Base-by-base conservation (phyloP, 805 yeast genomes). In the Cyberlindnera euphorbiiphila region DNA sequence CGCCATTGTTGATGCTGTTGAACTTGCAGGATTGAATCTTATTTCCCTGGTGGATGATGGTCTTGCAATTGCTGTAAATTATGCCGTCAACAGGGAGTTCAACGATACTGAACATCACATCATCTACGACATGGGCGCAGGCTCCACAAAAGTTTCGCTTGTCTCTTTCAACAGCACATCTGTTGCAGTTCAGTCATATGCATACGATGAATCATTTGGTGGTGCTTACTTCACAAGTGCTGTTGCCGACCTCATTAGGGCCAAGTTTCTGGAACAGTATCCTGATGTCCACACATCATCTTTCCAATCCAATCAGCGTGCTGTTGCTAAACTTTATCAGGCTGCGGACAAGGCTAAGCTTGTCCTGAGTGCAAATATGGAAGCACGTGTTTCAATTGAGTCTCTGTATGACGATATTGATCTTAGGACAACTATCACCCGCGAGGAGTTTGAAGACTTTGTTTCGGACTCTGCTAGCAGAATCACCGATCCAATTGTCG, bases 61-160 rank as follows among this genome's bases (percentile, higher is more conserved):
- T 12, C 64, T 86, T n/a, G 93, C 98, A 3, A 87, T 86, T 12
- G 96, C 95, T 1, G 62, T 85, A 29, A 85, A 87, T 53, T 89
- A 77, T 57, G 85, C 86, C 2, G 69, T 84, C 22, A 70, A 73
- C 30, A 69, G 76, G 34, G 66, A 67, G 21, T 72, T 72, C 43
- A 60, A 61, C 6, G 41, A 15, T 10, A 72, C 68, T 39, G 76
- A 76, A 49, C 71, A 77, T 52, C 85, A 85, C 55, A 56, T 87
- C 34, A 72, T 93, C 24, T 87, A 81, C 56, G 98, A 93, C 59
- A 75, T 85, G 74, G 98, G 98, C 32, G 91, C 96, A 5, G 95
- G 95, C 2, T 81, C 95, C 1, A 84, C 95, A 0, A 76, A 81
- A 38, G 95, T 95, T 2, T 84, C 98, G 0, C 64, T 93, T n/a